Percentiles rank a stretch among this genome's conserved stretches.
Evolutionary conservation across 306 rosid species (phyloP).

Genomic region (Purshia tridentata): DNA sequence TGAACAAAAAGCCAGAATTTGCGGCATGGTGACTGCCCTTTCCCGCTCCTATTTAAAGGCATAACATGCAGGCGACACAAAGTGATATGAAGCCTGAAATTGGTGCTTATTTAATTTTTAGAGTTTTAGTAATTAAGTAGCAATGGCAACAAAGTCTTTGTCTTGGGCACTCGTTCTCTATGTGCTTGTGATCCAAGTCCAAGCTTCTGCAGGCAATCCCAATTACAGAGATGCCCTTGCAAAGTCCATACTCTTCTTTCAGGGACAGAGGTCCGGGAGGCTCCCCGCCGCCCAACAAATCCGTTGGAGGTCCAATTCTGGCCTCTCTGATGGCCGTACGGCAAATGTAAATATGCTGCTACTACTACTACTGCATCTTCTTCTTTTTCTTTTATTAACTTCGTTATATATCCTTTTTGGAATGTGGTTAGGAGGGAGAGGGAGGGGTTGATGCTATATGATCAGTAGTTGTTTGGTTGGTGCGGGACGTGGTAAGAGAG

Average conservation of each 20-base stretch:
- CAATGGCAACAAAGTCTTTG: constrained; percentile 26
- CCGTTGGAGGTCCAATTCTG: constrained; percentile 75
- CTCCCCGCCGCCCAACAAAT: constrained; percentile 55
- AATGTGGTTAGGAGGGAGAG: background rate
- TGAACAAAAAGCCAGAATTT: background rate
- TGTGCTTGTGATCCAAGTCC: constrained; percentile 32
- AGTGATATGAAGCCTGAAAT: background rate
- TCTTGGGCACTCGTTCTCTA: background rate
- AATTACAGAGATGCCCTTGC: constrained; percentile 80
- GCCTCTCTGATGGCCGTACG: constrained; percentile 61
- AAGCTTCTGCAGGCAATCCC: constrained; percentile 25
- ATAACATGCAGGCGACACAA: background rate
- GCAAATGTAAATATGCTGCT: constrained; percentile 45
- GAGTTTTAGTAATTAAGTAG: constrained; percentile 11
- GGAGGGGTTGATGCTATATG: background rate
- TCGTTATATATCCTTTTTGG: background rate
- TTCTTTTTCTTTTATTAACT: background rate
- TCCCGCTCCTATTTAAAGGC: constrained; percentile 17
- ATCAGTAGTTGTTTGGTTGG: background rate
- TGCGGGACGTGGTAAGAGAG: background rate
- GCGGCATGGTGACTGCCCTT: constrained; percentile 9
- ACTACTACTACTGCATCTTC: background rate
- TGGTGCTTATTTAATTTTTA: constrained; percentile 1
- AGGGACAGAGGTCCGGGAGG: constrained; percentile 90
- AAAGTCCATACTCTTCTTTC: constrained; percentile 75